A percentile compares a stretch with the other conserved stretches of the same genome.
Conservation (phyloP, 331 rosid genomes). For the Spiraea crenata region DNA sequence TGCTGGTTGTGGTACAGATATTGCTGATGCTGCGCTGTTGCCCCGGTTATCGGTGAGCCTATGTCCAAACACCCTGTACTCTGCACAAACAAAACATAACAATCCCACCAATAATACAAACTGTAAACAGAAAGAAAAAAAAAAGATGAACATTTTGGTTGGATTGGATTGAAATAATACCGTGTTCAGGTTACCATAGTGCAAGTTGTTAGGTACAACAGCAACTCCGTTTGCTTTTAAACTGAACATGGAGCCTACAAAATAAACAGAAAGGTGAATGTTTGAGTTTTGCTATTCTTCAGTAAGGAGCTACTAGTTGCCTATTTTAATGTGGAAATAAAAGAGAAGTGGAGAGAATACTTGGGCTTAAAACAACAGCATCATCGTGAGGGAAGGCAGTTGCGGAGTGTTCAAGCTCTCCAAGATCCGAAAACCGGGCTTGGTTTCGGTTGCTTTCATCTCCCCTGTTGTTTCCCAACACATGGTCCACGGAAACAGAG, state of each 20-base stretch:
- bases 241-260: conserved; percentile 41
- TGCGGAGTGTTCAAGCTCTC: conserved; percentile 64
- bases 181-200: conserved; percentile 46
- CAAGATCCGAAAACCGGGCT: conserved; percentile 57
- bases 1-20: conserved; percentile 29
- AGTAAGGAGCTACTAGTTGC: too few species aligned
- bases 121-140: not conserved
- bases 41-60: too few species aligned
- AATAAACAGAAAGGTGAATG: too few species aligned
- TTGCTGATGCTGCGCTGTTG: conserved; percentile 29
- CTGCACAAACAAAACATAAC: conserved; percentile 31
- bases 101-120: conserved; percentile 2
- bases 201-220: conserved; percentile 45
- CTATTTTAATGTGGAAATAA: too few species aligned
- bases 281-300: too few species aligned
- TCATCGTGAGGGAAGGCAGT: conserved; percentile 52
- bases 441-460: conserved; percentile 42
- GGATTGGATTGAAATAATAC: conserved; percentile 24
- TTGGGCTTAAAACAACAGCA: conserved; percentile 71
- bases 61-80: conserved; percentile 26
- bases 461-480: conserved; percentile 54
- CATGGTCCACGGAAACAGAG: conserved; percentile 34
- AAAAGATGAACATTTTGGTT: not conserved
- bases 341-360: conserved; percentile 35
- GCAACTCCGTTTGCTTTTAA: conserved; percentile 33